Conservation (phyloP, 2,329 filamentous ascomycete genomes). For the Ilyonectria sp. region DNA sequence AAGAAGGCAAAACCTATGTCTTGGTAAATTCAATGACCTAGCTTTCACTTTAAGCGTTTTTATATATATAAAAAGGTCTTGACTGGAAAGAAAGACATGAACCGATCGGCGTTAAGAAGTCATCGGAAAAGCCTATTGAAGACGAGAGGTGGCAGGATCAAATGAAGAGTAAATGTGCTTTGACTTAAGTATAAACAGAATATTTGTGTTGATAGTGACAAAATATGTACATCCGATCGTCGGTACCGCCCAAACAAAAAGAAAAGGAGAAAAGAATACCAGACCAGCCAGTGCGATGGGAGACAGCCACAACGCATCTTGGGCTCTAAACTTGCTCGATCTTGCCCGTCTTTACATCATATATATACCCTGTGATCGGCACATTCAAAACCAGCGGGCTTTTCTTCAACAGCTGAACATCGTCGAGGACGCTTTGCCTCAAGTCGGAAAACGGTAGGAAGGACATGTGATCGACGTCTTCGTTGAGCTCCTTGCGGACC, state of each 20-base stretch:
- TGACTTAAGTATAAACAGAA: neutral
- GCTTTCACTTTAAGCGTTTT: too few relatives aligned
- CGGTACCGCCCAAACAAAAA: neutral
- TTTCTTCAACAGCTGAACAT: constrained; percentile 74
- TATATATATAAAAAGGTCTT: too few relatives aligned
- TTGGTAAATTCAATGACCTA: too few relatives aligned
- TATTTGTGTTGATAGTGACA: constrained; percentile 6
- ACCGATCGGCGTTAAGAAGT: too few relatives aligned
- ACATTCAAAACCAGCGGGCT: constrained; percentile 74
- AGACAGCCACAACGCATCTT: neutral
- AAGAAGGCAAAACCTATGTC: too few relatives aligned
- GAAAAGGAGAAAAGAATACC: neutral
- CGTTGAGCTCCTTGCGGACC: constrained; percentile 72
- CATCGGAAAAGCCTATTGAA: too few relatives aligned
- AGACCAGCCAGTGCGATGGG: neutral
- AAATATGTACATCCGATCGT: constrained; percentile 19
- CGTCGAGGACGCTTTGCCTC: constrained; percentile 74
- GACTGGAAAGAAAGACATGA: too few relatives aligned
- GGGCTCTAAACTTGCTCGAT: constrained; percentile 48
- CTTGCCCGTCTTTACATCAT: constrained; percentile 82
- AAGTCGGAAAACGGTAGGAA: constrained; percentile 78
- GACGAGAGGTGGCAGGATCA: too few relatives aligned
- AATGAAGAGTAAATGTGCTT: neutral
- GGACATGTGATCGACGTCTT: constrained; percentile 66
- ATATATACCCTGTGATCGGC: constrained; percentile 80